These are phyloP conservation scores for Colletotrichum lindemuthianum DNA, from an alignment of 2,329 filamentous ascomycete genomes.

Conservation along the genomic window DNA sequence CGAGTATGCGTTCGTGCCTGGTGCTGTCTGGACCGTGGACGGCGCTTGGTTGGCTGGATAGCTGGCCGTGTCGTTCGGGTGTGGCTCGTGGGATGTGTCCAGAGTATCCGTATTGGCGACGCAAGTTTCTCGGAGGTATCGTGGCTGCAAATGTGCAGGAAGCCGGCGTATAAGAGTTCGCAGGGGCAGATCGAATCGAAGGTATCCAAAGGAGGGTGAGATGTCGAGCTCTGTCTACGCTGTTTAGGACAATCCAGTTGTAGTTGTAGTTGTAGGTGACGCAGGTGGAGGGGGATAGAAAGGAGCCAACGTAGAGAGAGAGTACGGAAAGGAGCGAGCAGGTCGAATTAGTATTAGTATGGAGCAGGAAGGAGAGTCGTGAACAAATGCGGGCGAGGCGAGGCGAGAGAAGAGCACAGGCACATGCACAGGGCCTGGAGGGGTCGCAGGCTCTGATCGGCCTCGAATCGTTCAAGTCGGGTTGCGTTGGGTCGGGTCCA, in stretches of 20 bases:
- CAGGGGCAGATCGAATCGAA: conserved; percentile 23
- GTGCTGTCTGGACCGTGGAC: conserved; percentile 2
- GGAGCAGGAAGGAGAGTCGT: conserved; percentile 30
- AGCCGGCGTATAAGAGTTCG: conserved; percentile 20
- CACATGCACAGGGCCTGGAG: neutral
- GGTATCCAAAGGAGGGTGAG: conserved; percentile 23
- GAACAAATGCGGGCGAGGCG: conserved; percentile 30
- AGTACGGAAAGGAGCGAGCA: conserved; percentile 9
- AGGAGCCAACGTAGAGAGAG: neutral
- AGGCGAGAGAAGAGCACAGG: conserved; percentile 10
- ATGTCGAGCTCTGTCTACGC: conserved; percentile 22
- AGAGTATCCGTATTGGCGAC: conserved; percentile 17
- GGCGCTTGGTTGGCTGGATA: conserved; percentile 15
- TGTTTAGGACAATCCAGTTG: neutral
- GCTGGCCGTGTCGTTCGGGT: conserved; percentile 3
- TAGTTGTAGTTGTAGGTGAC: neutral
- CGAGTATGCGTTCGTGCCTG: conserved; percentile 4
- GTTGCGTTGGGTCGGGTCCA: conserved; percentile 1
- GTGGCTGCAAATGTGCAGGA: conserved; percentile 14
- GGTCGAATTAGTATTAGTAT: conserved; percentile 28
- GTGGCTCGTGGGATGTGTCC: neutral
- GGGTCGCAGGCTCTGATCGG: conserved; percentile 22
- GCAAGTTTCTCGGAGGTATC: conserved; percentile 5
- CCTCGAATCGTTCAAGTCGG: conserved; percentile 16
- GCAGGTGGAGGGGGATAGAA: neutral